These are phyloP conservation scores for Basipetospora chlamydospora DNA, from an alignment of 2,329 filamentous ascomycete species.

Conservation along the genomic window DNA sequence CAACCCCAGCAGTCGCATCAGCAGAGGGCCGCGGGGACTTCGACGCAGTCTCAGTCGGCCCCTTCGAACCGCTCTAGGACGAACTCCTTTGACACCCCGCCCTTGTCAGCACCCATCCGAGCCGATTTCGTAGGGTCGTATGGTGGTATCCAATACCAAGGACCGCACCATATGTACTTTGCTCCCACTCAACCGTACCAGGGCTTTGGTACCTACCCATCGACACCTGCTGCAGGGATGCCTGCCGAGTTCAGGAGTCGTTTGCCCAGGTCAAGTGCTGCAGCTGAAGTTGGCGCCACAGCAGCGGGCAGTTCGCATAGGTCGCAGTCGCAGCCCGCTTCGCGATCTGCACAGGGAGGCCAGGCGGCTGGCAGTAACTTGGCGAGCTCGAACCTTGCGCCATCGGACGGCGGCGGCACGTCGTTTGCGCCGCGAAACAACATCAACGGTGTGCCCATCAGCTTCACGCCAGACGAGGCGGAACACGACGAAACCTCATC, in stretches of 20 bases:
- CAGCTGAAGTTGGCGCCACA: slow-evolving; percentile 31
- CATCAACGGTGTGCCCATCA: slow-evolving; percentile 35
- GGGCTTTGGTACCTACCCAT: slow-evolving; percentile 38
- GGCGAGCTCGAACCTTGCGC: slow-evolving; percentile 6
- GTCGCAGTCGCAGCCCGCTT: slow-evolving; percentile 53
- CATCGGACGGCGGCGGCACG: slow-evolving; percentile 21
- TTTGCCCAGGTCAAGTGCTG: slow-evolving; percentile 36
- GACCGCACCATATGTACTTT: slow-evolving; percentile 12
- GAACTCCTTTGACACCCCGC: slow-evolving; percentile 48
- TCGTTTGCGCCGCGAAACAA: slow-evolving; percentile 21
- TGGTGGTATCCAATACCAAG: slow-evolving; percentile 18
- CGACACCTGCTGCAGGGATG: slow-evolving; percentile 34
- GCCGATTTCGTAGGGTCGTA: slow-evolving; percentile 42
- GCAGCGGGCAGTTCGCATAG: slow-evolving; percentile 40
- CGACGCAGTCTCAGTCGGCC: slow-evolving; percentile 18
- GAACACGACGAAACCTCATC: slow-evolving; percentile 28
- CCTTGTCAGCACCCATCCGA: slow-evolving; percentile 41
- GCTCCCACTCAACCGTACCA: slow-evolving; percentile 20
- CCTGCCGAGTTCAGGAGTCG: slow-evolving; percentile 41
- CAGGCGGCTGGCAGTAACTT: slow-evolving; percentile 8
- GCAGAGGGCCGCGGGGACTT: slow-evolving; percentile 25
- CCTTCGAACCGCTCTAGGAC: slow-evolving; percentile 40
- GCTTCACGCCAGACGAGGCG: slow-evolving; percentile 40
- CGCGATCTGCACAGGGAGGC: slow-evolving; percentile 24
- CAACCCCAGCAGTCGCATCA: slow-evolving; percentile 16